These are phyloP conservation scores for Hippophae gyantsensis DNA, from an alignment of 306 rosid genomes.

Conservation along the genomic window DNA sequence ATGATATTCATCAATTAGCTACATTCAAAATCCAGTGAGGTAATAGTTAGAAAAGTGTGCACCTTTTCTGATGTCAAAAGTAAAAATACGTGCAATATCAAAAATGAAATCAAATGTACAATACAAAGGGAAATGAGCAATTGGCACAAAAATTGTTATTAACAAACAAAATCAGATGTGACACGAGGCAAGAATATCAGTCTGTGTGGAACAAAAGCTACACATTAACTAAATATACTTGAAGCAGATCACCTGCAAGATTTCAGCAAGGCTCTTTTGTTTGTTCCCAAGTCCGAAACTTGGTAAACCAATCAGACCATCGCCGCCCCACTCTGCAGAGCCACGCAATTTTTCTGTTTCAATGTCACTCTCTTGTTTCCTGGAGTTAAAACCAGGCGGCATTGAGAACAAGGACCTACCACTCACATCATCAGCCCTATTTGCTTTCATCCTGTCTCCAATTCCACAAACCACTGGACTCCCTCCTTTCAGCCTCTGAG, in stretches of 20 bases:
- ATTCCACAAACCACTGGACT: constrained; percentile 62
- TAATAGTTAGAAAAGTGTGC: not conserved
- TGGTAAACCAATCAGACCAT: constrained; percentile 80
- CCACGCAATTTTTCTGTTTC: constrained; percentile 46
- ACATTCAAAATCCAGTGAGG: too few relatives aligned
- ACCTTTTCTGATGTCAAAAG: not conserved
- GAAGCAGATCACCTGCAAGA: constrained; percentile 66
- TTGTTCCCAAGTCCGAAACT: constrained; percentile 75
- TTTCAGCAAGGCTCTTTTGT: constrained; percentile 82
- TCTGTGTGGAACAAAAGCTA: not conserved
- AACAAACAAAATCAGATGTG: not conserved
- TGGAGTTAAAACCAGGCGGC: constrained; percentile 65
- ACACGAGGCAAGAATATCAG: constrained; percentile 1
- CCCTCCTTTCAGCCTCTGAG: constrained; percentile 67
- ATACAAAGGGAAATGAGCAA: not conserved
- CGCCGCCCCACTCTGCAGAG: constrained; percentile 70
- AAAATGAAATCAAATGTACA: constrained; percentile 1
- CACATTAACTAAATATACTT: constrained; percentile 1
- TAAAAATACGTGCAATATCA: constrained; percentile 1
- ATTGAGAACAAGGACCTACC: constrained; percentile 51
- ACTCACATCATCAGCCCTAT: constrained; percentile 39
- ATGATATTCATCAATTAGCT: too few relatives aligned
- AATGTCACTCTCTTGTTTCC: constrained; percentile 48
- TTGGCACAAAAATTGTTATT: not conserved
- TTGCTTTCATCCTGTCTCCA: constrained; percentile 63